phyloP scores from a whole-genome alignment of 2,329 filamentous ascomycete genomes.

The Pseudovirgaria hyperparasitica region DNA sequence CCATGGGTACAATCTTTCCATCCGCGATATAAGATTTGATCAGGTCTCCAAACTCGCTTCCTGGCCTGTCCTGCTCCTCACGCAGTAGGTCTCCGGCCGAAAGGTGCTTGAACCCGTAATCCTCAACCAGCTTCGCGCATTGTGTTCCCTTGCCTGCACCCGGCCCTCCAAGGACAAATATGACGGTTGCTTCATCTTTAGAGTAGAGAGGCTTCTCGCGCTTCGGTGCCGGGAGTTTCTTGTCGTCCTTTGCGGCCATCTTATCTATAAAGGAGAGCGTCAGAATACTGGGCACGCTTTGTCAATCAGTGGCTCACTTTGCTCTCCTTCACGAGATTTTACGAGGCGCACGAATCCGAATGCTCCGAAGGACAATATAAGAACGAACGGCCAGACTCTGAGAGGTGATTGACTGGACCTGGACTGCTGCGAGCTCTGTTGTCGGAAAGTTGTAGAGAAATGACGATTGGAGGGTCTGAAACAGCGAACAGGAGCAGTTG shows the following conservation, averaged over 20 bases:
- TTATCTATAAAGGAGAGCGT: constrained; percentile 4
- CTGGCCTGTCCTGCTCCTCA: constrained; percentile 78
- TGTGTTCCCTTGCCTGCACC: constrained; percentile 96
- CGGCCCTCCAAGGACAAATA: constrained; percentile 93
- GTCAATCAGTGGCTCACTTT: constrained; percentile 16
- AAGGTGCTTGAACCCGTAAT: constrained; percentile 87
- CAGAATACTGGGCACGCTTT: constrained; percentile 11
- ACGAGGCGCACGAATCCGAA: constrained; percentile 34
- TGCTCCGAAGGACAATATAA: constrained; percentile 33
- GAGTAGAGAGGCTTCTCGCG: constrained; percentile 61
- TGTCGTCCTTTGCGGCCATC: constrained; percentile 26
- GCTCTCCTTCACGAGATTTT: constrained; percentile 29
- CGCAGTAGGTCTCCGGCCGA: constrained; percentile 88
- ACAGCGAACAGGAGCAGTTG: too few species aligned
- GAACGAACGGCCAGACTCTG: constrained; percentile 31
- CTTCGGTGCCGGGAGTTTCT: constrained; percentile 19
- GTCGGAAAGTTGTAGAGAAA: too few species aligned
- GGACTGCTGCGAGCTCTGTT: too few species aligned
- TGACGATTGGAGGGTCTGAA: too few species aligned
- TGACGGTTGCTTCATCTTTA: constrained; percentile 65
- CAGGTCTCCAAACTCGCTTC: constrained; percentile 79
- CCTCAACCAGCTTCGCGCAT: constrained; percentile 72
- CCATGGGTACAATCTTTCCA: constrained; percentile 95
- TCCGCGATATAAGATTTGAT: constrained; percentile 92
- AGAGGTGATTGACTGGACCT: constrained; percentile 26